phyloP scores from a whole-genome alignment of 2,329 filamentous ascomycete genomes.

The Sporothrix brunneoviolacea region DNA sequence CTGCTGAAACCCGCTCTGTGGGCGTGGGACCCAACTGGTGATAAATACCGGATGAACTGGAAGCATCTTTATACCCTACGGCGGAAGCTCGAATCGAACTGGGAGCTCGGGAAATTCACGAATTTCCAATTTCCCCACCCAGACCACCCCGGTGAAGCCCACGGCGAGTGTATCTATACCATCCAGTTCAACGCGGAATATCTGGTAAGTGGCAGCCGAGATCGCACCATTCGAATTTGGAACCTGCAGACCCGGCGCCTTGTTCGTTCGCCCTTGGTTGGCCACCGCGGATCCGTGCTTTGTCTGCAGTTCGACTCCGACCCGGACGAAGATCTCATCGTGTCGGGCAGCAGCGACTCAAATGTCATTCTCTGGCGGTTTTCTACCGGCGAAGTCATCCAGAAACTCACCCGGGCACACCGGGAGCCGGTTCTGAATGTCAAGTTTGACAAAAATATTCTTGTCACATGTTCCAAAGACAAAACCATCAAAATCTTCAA shows the following conservation, averaged over 20 bases:
- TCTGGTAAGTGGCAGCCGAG: constrained; percentile 88
- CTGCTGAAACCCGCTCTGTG: constrained; percentile 42
- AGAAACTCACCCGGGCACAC: constrained; percentile 71
- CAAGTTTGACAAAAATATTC: constrained; percentile 80
- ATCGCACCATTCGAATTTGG: constrained; percentile 85
- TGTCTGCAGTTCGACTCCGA: constrained; percentile 92
- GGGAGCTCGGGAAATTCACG: constrained; percentile 72
- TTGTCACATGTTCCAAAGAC: constrained; percentile 97
- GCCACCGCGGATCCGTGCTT: constrained; percentile 79
- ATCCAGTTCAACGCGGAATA: constrained; percentile 82
- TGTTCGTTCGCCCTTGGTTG: constrained; percentile 63
- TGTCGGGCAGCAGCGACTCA: constrained; percentile 90
- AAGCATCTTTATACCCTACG: constrained; percentile 88
- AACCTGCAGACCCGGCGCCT: constrained; percentile 75
- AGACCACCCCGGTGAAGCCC: constrained; percentile 69
- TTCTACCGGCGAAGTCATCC: constrained; percentile 77
- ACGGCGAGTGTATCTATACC: constrained; percentile 89
- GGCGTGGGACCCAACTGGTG: constrained; percentile 42
- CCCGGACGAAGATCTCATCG: constrained; percentile 82
- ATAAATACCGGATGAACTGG: constrained; percentile 71
- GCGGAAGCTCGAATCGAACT: constrained; percentile 78
- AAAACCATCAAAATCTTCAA: constrained; percentile 97
- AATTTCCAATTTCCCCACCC: constrained; percentile 92
- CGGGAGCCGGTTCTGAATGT: constrained; percentile 89
- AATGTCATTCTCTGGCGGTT: constrained; percentile 89